These are phyloP conservation scores for Wilcoxina mikolae DNA, from an alignment of 495 filamentous ascomycete species.

Conservation along the genomic window DNA sequence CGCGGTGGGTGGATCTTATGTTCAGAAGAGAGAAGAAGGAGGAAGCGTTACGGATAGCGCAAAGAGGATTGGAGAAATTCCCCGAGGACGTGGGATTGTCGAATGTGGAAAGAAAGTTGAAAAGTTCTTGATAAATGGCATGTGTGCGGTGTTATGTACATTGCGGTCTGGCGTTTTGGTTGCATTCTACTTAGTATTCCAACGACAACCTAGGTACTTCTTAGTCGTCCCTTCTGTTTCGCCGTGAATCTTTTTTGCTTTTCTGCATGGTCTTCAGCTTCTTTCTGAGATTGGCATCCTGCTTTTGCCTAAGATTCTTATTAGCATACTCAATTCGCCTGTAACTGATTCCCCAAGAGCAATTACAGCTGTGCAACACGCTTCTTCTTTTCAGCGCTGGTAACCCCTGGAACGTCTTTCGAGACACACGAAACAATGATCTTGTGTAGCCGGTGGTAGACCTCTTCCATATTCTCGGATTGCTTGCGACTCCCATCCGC, in stretches of 20 bases:
- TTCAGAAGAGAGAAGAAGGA: background rate
- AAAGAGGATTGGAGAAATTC: background rate
- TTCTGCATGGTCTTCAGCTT: constrained; percentile 2
- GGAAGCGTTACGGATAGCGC: background rate
- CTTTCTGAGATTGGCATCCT: background rate
- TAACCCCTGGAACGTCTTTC: constrained; percentile 9
- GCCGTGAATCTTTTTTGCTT: constrained; percentile 1
- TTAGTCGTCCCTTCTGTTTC: constrained; percentile 1
- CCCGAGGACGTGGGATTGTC: background rate
- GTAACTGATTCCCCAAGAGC: too few species aligned
- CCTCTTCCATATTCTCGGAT: constrained; percentile 47
- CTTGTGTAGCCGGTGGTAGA: constrained; percentile 44
- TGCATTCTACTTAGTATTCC: background rate
- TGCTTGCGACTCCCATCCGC: constrained; percentile 53
- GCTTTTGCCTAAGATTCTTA: background rate
- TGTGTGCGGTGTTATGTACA: background rate
- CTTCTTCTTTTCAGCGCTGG: constrained; percentile 7
- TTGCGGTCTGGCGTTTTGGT: background rate
- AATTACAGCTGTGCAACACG: constrained; percentile 8
- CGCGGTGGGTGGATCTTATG: constrained; percentile 12
- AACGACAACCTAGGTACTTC: background rate
- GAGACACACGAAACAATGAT: background rate
- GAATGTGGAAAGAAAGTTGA: background rate
- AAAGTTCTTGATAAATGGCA: constrained; percentile 1
- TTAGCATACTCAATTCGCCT: background rate